Evolutionary conservation across 176 grass and related monocot species (phyloP).

Genomic region (Thalia dealbata): DNA sequence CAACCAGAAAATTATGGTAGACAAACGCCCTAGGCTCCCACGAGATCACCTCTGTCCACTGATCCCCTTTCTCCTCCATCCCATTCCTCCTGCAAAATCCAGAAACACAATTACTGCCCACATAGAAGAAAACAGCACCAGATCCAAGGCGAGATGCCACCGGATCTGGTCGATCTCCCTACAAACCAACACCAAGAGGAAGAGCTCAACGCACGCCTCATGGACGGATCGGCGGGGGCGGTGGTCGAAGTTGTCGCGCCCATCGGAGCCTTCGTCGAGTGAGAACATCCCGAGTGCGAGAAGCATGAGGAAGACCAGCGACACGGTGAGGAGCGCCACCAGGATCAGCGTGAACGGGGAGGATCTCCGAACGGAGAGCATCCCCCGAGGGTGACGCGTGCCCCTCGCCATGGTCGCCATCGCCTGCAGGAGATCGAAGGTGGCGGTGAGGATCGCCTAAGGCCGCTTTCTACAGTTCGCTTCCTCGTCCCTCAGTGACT

Average conservation of each 20-base stretch:
- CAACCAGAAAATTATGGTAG: conserved; percentile 89
- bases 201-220: conserved; percentile 38
- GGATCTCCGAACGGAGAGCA: conserved; percentile 35
- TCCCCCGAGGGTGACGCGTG: conserved; percentile 28
- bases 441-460: neutral
- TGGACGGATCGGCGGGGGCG: conserved; percentile 55
- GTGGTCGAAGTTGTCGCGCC: conserved; percentile 20
- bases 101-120: conserved; percentile 18
- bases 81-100: conserved; percentile 33
- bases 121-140: neutral
- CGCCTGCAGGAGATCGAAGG: neutral
- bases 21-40: conserved; percentile 97
- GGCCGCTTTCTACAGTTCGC: too few species aligned
- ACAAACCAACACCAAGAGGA: neutral
- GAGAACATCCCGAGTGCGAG: conserved; percentile 75
- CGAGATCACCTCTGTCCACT: conserved; percentile 92
- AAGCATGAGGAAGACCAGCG: conserved; percentile 57
- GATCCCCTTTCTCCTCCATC: conserved; percentile 50
- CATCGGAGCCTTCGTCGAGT: conserved; percentile 46
- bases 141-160: neutral
- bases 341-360: conserved; percentile 51
- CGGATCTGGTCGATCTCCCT: neutral
- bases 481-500: too few species aligned
- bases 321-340: conserved; percentile 57
- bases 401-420: conserved; percentile 27